phyloP scores from a whole-genome alignment of 331 rosid genomes.

The Malus hybrid region DNA sequence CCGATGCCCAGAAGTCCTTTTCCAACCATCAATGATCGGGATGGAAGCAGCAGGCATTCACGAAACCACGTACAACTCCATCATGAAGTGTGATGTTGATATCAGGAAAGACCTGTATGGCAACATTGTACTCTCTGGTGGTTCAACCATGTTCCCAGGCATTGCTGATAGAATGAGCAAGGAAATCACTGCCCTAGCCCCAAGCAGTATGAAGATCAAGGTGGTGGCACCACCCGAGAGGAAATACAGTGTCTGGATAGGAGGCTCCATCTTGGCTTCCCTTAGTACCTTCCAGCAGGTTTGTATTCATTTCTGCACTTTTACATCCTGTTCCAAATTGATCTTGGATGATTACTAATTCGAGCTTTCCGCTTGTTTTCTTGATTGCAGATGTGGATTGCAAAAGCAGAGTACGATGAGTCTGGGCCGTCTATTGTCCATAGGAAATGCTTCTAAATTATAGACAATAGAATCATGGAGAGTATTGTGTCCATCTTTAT shows the following conservation, averaged over 20 bases:
- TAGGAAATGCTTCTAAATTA: slow-evolving; percentile 85
- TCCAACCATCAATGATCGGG: slow-evolving; percentile 93
- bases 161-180: slow-evolving; percentile 99
- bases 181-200: slow-evolving; percentile 97
- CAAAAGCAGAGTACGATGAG: slow-evolving; percentile 95
- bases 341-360: slow-evolving; percentile 2
- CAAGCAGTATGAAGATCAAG: slow-evolving; percentile 99
- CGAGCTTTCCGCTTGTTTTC: neutral
- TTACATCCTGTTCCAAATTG: neutral
- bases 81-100: slow-evolving; percentile 98
- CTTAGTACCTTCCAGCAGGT: slow-evolving; percentile 99
- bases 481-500: slow-evolving; percentile 44
- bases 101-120: slow-evolving; percentile 96
- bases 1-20: slow-evolving; percentile 96
- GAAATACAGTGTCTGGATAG: slow-evolving; percentile 99
- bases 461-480: slow-evolving; percentile 29
- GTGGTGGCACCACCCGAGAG: slow-evolving; percentile 99
- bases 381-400: slow-evolving; percentile 92
- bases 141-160: slow-evolving; percentile 96
- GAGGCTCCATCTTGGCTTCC: slow-evolving; percentile 98
- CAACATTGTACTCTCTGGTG: slow-evolving; percentile 97
- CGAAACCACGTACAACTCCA: slow-evolving; percentile 93
- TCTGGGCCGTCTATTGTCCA: slow-evolving; percentile 98
- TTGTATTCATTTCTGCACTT: slow-evolving; percentile 12
- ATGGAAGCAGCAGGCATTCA: slow-evolving; percentile 99